Base-by-base conservation (phyloP, 352 stramenopile genomes). In the Pythium aristosporum region DNA sequence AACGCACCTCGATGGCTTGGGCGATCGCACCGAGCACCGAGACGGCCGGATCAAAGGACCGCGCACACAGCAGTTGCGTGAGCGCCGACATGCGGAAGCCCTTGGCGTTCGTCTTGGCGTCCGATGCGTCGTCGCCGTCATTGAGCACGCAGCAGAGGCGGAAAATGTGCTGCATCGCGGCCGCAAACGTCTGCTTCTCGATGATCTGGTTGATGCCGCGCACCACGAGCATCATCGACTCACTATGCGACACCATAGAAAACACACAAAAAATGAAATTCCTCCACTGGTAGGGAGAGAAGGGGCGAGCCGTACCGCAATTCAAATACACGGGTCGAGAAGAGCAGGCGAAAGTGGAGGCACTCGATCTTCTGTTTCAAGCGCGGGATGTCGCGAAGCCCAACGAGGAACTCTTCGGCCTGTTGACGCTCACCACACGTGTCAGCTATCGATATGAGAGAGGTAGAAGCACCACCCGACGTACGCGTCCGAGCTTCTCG, bases 321-420 rank as follows among this genome's bases (percentile, higher is more conserved):
- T 18, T 56, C 57, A 37, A 55, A 63, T 0, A 56, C 34, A 9
- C 57, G 57, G n/a, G 44, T 25, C 10, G 44, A 55, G 46, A 63
- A 63, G 13, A 48, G 32, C 16, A 57, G 20, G 12, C 44, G 30
- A 21, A 50, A 56, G 9, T 50, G 46, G 12, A 63, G 36, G 21
- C 57, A 57, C 36, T 63, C 57, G 32, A 63, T 12, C 46, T 63
- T 63, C n/a, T 56, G 3, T 28, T 48, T 47, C 32, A 63, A 28
- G 10, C 57, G 57, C 16, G 57, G 57, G 18, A 63, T 63, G 20
- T 63, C 57, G 8, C 57, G 57, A 16, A 63, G 57, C 15, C 21
- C 46, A 7, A 63, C 57, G 21, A 63, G 20, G 36, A 63, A 63
- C 3, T 23, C 23, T 4, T 63, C 57, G 2, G 57, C 57, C 57